A percentile compares a stretch with the other conserved stretches of the same genome.
Conservation (phyloP, 306 rosid genomes). For the Clitoria ternatea region DNA sequence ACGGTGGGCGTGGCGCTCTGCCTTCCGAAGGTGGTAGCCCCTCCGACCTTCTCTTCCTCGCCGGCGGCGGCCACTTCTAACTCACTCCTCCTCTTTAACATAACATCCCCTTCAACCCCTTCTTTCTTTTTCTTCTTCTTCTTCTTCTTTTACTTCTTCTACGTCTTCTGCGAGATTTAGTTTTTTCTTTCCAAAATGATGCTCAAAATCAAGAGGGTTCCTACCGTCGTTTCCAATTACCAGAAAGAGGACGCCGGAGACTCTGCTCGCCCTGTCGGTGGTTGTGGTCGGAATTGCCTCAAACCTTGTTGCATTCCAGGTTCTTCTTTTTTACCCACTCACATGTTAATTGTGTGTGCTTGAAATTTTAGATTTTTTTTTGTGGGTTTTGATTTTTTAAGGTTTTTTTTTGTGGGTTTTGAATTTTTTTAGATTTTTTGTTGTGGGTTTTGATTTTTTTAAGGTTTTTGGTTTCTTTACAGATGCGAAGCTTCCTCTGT, state of each 20-base stretch:
- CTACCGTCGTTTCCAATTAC: slow-evolving; percentile 82
- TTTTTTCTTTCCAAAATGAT: slow-evolving; percentile 23
- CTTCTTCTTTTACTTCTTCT: background rate
- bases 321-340: slow-evolving; percentile 6
- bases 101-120: background rate
- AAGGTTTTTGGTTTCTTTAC: slow-evolving; percentile 4
- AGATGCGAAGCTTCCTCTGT: slow-evolving; percentile 90
- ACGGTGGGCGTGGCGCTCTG: slow-evolving; percentile 99
- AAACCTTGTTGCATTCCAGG: slow-evolving; percentile 81
- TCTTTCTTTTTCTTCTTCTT: background rate
- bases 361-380: no score
- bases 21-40: slow-evolving; percentile 99
- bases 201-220: slow-evolving; percentile 90
- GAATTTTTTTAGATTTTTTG: background rate
- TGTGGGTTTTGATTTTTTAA: background rate
- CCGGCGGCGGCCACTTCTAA: slow-evolving; percentile 99
- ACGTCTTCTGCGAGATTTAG: no score
- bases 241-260: slow-evolving; percentile 72
- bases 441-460: background rate
- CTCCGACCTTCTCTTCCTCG: slow-evolving; percentile 96
- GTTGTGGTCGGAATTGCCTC: slow-evolving; percentile 84
- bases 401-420: background rate
- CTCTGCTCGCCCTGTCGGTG: slow-evolving; percentile 47
- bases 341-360: no score
- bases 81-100: background rate